Base-by-base conservation (phyloP, 2,329 filamentous ascomycete genomes). In the Paraconiothyrium sp. region DNA sequence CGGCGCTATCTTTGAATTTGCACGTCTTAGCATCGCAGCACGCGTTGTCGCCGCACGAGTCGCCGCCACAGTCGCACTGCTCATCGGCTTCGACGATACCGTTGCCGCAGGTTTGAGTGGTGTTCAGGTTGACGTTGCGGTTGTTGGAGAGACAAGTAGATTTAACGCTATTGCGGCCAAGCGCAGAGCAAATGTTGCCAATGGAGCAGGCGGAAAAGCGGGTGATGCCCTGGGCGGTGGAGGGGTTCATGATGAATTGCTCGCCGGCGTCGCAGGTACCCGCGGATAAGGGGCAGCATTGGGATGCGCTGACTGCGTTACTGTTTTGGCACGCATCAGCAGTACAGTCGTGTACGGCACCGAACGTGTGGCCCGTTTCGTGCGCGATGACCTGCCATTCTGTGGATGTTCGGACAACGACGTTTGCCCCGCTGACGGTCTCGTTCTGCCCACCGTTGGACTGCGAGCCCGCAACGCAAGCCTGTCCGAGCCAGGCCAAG, bases 331-430 rank as follows among this genome's bases (percentile, higher is more conserved):
- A 98, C 2, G 90, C 86, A n/a, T 79, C 64, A 0, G 82, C 75
- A 2, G 88, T 91, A 79, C 95, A 99, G 79, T 99, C 95, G 79
- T 99, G 95, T 10, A 97, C 93, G 5, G 94, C 95, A 49, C 94
- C 94, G 77, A 97, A 98, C 0, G 93, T 98, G 78, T 98, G 94
- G 1, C 94, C 94, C 3, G 90, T 90, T 79, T 98, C 94, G 76
- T 98, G 94, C 68, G 94, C 94, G 79, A 98, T 92, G 61, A 98
- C 91, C 77, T 97, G 93, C 94, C 94, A 98, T 76, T 97, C 94
- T 3, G 88, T 90, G 24, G 87, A 85, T 0, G 93, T 97, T 66
- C 88, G 88, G 30, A 95, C 89, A 24, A 99, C 93, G 0, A 99
- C 92, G 74, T 97, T 98, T 63, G 94, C 90, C 35, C 92, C 92